These are phyloP conservation scores for Hymenoscyphus albidus DNA, from an alignment of 2,329 filamentous ascomycete species.

Conservation along the genomic window DNA sequence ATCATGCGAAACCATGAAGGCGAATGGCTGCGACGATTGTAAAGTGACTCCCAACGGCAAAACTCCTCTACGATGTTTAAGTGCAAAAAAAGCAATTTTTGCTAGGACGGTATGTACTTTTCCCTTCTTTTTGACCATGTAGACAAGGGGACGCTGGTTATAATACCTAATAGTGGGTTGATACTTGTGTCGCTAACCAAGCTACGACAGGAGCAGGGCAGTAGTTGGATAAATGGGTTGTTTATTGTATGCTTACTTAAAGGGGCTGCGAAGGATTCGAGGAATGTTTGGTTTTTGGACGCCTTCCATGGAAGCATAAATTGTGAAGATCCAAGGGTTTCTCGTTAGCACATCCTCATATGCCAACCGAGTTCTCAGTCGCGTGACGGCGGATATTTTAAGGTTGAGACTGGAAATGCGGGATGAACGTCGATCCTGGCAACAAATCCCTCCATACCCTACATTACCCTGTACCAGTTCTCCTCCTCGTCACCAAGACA, in stretches of 20 bases:
- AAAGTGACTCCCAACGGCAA: too few species aligned
- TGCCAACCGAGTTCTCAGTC: neutral
- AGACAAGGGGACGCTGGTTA: too few species aligned
- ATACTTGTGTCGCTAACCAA: too few species aligned
- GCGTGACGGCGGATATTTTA: neutral
- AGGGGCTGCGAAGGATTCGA: neutral
- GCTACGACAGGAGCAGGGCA: too few species aligned
- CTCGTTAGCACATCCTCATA: neutral
- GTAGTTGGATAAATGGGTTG: too few species aligned
- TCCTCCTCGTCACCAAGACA: slow-evolving; percentile 41
- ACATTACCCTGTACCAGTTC: slow-evolving; percentile 39
- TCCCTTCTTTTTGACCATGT: too few species aligned
- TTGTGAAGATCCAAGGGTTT: neutral
- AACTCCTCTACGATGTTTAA: too few species aligned
- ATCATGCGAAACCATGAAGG: too few species aligned
- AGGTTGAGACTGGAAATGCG: neutral
- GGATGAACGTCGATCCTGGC: neutral
- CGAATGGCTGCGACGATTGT: too few species aligned
- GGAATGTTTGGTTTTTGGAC: neutral
- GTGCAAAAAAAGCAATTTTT: too few species aligned
- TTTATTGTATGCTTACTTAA: neutral
- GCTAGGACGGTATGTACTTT: too few species aligned
- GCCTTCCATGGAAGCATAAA: neutral
- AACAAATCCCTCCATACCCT: slow-evolving; percentile 3
- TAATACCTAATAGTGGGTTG: too few species aligned